Base-by-base conservation (phyloP, 495 filamentous ascomycete species). In the Baudoinia panamericana region DNA sequence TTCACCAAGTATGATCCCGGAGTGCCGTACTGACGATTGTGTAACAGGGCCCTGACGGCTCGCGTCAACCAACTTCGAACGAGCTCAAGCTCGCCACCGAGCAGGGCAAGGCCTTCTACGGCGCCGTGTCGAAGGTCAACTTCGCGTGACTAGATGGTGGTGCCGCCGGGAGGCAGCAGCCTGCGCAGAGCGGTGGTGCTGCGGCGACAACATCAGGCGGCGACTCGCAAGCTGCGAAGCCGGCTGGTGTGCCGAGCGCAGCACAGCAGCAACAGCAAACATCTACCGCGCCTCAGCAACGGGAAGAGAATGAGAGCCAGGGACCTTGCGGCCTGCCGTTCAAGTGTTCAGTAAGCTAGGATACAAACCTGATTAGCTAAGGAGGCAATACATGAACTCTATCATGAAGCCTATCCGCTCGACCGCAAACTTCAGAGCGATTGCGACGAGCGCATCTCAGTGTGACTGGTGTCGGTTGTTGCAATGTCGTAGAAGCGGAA, bases 101-200 rank as follows among this genome's bases (percentile, higher is more conserved):
- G 48, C 90, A 96, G 65, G 90, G 92, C 56, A 75, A 82, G 69
- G 59, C 69, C 39, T 99, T 96, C 69, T 94, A 85, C 64, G 67
- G 80, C 62, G 64, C 71, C 50, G 74, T 94, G 41, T 56, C 73
- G 53, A 84, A 82, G 68, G 72, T 72, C 59, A 71, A 65, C 50
- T 80, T 79, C 59, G 43, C 48, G 33, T 97, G 84, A 93, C 81
- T 93, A 65, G 72, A 84, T 80, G 80, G 66, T 43, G 62, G 71
- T 49, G 36, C 41, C 18, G 44, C 38, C 28, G 50, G 39, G 35
- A 50, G 24, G 41, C 27, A 39, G 13, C 41, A 41, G 27, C 26
- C 46, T 7, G 22, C 3, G 22, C 15, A 35, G 23, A 19, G 15
- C 6, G 40, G 12, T 10, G 43, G 31, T 28, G 43, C 27, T 8